Base-by-base conservation (phyloP, 306 rosid genomes). In the Chamaecrista fasciculata region DNA sequence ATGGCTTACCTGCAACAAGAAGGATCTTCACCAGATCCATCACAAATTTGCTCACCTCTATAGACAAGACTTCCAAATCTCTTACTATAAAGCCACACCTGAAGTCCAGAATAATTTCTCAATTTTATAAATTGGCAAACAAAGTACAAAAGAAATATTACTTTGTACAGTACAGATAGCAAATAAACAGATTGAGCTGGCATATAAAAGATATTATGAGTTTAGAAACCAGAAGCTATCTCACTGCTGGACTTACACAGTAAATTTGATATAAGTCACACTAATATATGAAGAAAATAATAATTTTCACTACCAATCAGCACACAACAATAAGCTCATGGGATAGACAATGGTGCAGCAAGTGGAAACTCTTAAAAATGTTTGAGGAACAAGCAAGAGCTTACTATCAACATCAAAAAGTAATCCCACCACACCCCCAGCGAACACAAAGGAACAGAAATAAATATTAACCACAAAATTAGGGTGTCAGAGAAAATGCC, bases 1-100 rank as follows among this genome's bases (percentile, higher is more conserved):
- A 50, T 66, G 52, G 46, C 79, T 83, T 76, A 86, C 99, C 91
- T 91, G 89, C 99, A 87, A 81, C 99, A 95, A 36, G 78, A 23
- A 66, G 96, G 95, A 78, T 95, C 99, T 86, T 95, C 99, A 8
- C 99, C 99, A 5, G 97, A 79, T 15, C 34, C 78, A 77, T 95
- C 99, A 25, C 99, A 95, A 71, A 95, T 66, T 76, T 85, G 83
- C 83, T 88, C 99, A 33, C 79, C 83, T 10, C 53, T 33, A 67
- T 89, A 91, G 25, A 81, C 78, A 47, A 95, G 90, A 87, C 89
- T 86, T 78, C 81, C 91, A 21, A 91, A 63, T 76, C 85, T 88
- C 28, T 82, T 29, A 46, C 86, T 80, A 67, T 91, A 75, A 80
- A 95, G 92, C 99, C 99, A 95, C 48, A 95, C 99, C 97, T 95